Evolutionary conservation across 768 basidiomycete species (phyloP).

Genomic region (Mycena latifolia): DNA sequence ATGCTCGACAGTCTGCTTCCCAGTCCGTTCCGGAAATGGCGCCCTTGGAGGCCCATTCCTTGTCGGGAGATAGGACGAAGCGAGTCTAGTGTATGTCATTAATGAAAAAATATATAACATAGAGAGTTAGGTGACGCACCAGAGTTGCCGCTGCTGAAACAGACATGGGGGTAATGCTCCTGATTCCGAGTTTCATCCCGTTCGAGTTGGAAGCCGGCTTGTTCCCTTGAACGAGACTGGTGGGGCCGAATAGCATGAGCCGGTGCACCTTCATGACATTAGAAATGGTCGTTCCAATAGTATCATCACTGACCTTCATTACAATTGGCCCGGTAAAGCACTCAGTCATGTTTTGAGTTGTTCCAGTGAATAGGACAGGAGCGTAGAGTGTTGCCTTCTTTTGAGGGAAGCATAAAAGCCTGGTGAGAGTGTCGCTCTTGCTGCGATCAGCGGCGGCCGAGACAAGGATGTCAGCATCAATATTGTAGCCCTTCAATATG

Average conservation of each 20-base stretch:
- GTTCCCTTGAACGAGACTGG: not conserved
- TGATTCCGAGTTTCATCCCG: not conserved
- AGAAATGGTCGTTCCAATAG: too few relatives aligned
- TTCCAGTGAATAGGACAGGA: not conserved
- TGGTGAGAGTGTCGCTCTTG: not conserved
- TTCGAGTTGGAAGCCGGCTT: conserved; percentile 5
- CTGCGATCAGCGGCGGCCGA: not conserved
- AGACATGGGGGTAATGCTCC: not conserved
- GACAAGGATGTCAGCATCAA: not conserved
- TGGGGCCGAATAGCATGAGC: conserved; percentile 3
- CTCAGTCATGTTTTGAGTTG: not conserved
- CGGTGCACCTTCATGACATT: not conserved
- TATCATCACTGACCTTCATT: not conserved
- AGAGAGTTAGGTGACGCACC: not conserved
- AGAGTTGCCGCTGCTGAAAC: not conserved
- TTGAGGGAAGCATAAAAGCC: conserved; percentile 7
- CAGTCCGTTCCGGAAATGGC: not conserved
- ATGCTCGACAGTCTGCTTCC: conserved; percentile 5
- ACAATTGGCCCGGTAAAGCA: not conserved
- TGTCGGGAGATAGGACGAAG: conserved; percentile 6
- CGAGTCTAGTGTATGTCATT: not conserved
- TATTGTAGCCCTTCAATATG: not conserved
- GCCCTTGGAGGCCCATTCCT: conserved; percentile 1
- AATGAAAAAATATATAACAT: not conserved
- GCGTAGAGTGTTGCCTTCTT: not conserved